Conservation (phyloP, 768 basidiomycete genomes). For the Neoboletus brunneissimus region DNA sequence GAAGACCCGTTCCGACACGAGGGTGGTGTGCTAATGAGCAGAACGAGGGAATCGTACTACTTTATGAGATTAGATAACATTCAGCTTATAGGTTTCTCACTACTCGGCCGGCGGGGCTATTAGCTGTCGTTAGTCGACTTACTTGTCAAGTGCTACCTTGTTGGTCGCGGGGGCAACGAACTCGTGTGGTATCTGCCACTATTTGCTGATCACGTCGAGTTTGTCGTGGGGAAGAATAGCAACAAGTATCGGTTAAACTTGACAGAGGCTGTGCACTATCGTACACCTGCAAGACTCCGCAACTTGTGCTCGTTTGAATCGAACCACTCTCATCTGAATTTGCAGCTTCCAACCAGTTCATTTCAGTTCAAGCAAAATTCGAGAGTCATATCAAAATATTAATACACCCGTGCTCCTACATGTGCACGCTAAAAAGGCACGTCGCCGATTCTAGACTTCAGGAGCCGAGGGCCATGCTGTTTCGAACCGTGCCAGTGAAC, state of each 20-base stretch:
- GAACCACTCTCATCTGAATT: no score
- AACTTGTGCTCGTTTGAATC: no score
- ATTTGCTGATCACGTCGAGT: background rate
- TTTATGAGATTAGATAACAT: constrained; percentile 19
- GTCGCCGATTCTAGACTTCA: background rate
- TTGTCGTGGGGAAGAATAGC: background rate
- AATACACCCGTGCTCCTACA: background rate
- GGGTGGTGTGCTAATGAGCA: background rate
- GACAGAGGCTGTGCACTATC: no score
- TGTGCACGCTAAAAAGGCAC: background rate
- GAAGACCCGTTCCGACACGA: background rate
- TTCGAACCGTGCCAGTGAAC: background rate
- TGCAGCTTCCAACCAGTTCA: background rate
- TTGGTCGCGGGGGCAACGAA: no score
- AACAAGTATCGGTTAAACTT: background rate
- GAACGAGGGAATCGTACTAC: background rate
- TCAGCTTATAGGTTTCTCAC: background rate
- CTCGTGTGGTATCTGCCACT: no score
- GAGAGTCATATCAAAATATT: background rate
- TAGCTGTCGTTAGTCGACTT: no score
- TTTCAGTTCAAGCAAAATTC: background rate
- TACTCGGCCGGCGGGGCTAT: no score
- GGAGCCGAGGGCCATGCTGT: constrained; percentile 23
- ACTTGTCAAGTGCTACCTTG: no score
- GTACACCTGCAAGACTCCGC: background rate